These are phyloP conservation scores for Ambrosia artemisiifolia DNA, from an alignment of 129 eudicot species.

Conservation along the genomic window DNA sequence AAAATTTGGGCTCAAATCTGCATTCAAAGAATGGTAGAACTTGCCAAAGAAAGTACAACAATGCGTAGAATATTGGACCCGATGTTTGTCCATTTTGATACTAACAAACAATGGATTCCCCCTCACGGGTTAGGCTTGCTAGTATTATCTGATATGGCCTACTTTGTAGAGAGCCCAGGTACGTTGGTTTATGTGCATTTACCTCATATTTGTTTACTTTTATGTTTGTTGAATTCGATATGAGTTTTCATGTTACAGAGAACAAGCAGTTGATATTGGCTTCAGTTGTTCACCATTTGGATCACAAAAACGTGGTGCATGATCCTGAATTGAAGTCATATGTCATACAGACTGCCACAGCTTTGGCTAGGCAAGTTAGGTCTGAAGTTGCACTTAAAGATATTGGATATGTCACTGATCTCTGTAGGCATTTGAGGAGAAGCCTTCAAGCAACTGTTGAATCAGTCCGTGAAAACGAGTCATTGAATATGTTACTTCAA, in stretches of 20 bases:
- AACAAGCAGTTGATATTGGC: slow-evolving; percentile 59
- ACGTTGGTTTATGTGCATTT: slow-evolving; percentile 8
- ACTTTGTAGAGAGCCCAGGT: slow-evolving; percentile 72
- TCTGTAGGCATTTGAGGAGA: slow-evolving; percentile 84
- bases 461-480: slow-evolving; percentile 60
- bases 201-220: neutral
- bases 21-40: slow-evolving; percentile 82
- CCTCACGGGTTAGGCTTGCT: slow-evolving; percentile 63
- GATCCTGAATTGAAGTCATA: slow-evolving; percentile 72
- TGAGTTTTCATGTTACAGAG: slow-evolving; percentile 42
- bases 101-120: slow-evolving; percentile 62
- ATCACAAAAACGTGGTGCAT: slow-evolving; percentile 81
- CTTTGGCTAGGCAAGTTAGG: slow-evolving; percentile 81
- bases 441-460: slow-evolving; percentile 90
- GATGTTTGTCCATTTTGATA: slow-evolving; percentile 79
- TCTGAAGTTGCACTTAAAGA: slow-evolving; percentile 53
- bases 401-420: slow-evolving; percentile 77
- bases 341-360: slow-evolving; percentile 63
- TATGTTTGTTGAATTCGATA: neutral
- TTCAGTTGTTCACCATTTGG: slow-evolving; percentile 87
- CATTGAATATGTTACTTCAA: slow-evolving; percentile 63
- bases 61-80: slow-evolving; percentile 86
- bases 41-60: slow-evolving; percentile 85
- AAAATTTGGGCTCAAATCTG: slow-evolving; percentile 95
- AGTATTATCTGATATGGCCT: slow-evolving; percentile 82